Base-by-base conservation (phyloP, 257 asterid genomes). In the Solanum medicagineum region DNA sequence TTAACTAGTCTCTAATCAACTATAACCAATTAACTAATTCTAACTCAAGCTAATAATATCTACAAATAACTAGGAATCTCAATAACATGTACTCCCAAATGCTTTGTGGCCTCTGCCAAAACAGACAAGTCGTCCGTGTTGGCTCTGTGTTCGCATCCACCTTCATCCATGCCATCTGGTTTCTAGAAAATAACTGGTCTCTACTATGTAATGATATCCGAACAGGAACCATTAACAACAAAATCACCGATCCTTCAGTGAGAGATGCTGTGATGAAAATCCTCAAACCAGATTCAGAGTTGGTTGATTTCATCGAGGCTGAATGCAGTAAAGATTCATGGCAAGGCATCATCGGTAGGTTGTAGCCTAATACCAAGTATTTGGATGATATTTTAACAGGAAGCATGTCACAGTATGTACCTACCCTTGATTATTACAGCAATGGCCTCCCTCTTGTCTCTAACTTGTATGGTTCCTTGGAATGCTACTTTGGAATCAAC, bases 401-500 rank as follows among this genome's bases (percentile, higher is more conserved):
- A 71, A 83, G 47, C 55, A 83, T 83, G 86, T 47, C 86, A 17
- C 86, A 83, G 13, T 83, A 68, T 56, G 60, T 59, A 17, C 85
- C 85, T 3, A 59, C 75, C 40, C 40, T 81, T 32, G 75, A 81
- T 3, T 63, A 63, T 15, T 68, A 73, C 42, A 45, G 57, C 81
- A 73, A 73, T 1, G 14, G 56, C 81, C n/a, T 73, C 57, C 57
- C 81, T 19, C 85, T 59, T 81, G 73, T 81, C 32, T 42, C 40
- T 81, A n/a, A 55, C 55, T 59, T 0, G 8, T 81, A 81, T 83
- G 19, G 4, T 63, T 63, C 81, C 81, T 73, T 59, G 0, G 59
- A 73, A 1, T 45, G 57, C 81, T 0, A 0, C 40, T 45, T 73
- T n/a, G 81, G 40, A 73, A 22, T 73, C 81, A 73, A 73, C 81